Evolutionary conservation across 805 yeast species (phyloP).

Genomic region (Blastobotrys mokoenaii): DNA sequence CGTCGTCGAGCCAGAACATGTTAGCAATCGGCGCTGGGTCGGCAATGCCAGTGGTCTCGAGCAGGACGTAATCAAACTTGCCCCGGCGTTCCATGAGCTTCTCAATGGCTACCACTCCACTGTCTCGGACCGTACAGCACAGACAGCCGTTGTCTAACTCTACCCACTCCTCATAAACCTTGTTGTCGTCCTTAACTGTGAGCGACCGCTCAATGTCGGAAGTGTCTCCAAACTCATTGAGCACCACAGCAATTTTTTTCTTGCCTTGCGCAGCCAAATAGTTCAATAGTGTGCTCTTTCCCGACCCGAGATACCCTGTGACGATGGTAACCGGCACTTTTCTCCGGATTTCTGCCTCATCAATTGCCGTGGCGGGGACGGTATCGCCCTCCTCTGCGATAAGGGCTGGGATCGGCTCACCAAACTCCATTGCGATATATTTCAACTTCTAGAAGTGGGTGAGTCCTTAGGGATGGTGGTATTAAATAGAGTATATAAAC

Average conservation of each 20-base stretch:
- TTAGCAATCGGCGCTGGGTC: constrained; percentile 96
- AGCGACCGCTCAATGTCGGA: constrained; percentile 82
- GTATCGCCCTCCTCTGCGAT: no score
- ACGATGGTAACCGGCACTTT: constrained; percentile 87
- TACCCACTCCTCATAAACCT: constrained; percentile 81
- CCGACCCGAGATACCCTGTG: constrained; percentile 93
- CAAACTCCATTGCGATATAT: no score
- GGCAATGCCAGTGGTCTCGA: constrained; percentile 94
- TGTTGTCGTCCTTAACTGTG: constrained; percentile 50
- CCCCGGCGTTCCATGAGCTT: constrained; percentile 65
- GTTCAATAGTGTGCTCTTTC: constrained; percentile 72
- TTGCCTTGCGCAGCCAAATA: constrained; percentile 55
- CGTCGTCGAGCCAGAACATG: constrained; percentile 97
- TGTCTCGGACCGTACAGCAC: constrained; percentile 93
- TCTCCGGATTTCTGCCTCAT: no score
- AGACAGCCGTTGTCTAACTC: constrained; percentile 95
- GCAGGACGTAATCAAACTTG: constrained; percentile 77
- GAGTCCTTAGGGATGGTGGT: no score
- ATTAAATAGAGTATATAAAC: no score
- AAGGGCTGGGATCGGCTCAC: no score
- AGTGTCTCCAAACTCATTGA: constrained; percentile 85
- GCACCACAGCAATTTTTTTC: constrained; percentile 77
- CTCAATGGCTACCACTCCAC: constrained; percentile 92
- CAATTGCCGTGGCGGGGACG: no score
- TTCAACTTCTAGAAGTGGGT: no score